phyloP scores from a whole-genome alignment of 306 rosid genomes.

The Ziziphus jujuba region DNA sequence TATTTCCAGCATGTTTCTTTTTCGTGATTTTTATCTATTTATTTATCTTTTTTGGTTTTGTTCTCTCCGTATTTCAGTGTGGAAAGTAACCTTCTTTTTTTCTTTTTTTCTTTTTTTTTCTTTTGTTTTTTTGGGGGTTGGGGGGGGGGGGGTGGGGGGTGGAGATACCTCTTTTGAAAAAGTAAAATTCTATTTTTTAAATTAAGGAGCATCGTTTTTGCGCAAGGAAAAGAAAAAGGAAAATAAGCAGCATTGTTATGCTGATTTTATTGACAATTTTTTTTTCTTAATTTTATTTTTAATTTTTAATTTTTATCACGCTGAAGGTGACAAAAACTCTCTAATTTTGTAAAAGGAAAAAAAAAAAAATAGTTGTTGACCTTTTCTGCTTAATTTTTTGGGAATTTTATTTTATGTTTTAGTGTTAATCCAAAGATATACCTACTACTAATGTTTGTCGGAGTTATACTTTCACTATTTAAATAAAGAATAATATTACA shows the following conservation, averaged over 20 bases:
- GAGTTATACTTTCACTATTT: constrained; percentile 16
- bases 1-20: constrained; percentile 33
- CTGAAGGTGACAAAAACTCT: neutral
- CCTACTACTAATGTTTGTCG: constrained; percentile 5
- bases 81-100: constrained; percentile 46
- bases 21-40: constrained; percentile 1
- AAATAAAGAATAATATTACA: neutral
- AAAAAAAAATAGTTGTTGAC: constrained; percentile 12
- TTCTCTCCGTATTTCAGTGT: constrained; percentile 26
- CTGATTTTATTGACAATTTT: neutral
- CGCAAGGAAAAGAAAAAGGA: no score
- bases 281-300: no score
- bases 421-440: neutral
- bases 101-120: constrained; percentile 32
- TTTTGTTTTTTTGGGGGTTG: no score
- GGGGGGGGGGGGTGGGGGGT: no score
- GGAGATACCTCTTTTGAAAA: constrained; percentile 35
- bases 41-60: constrained; percentile 17
- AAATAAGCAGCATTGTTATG: constrained; percentile 1
- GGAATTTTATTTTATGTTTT: constrained; percentile 10
- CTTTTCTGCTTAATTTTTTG: constrained; percentile 1
- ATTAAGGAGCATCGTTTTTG: no score
- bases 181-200: constrained; percentile 7
- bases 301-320: no score
- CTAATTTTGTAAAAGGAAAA: neutral